Conservation (phyloP, 2,329 filamentous ascomycete species). For the Neopestalotiopsis sp. region DNA sequence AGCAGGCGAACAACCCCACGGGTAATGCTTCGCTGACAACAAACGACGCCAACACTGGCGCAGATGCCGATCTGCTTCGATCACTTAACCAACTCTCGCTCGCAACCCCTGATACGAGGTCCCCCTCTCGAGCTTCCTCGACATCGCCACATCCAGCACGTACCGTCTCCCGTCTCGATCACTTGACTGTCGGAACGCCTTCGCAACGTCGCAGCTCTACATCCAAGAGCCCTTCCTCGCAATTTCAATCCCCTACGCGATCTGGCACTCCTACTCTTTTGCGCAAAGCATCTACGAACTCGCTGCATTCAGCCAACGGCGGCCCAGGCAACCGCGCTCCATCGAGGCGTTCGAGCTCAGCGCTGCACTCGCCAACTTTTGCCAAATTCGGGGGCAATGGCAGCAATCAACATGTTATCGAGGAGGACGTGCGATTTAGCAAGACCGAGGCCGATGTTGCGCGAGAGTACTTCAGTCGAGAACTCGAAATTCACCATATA, state of each 20-base stretch:
- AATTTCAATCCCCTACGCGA: slow-evolving; percentile 42
- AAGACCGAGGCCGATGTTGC: slow-evolving; percentile 65
- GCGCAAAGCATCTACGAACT: slow-evolving; percentile 63
- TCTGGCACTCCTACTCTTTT: slow-evolving; percentile 57
- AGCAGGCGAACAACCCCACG: neutral
- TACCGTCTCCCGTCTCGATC: slow-evolving; percentile 20
- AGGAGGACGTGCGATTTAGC: slow-evolving; percentile 43
- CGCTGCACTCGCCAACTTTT: slow-evolving; percentile 47
- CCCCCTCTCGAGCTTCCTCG: slow-evolving; percentile 38
- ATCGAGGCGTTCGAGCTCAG: slow-evolving; percentile 56
- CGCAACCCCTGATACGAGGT: slow-evolving; percentile 36
- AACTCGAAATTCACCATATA: slow-evolving; percentile 68
- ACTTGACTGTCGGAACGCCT: slow-evolving; percentile 26
- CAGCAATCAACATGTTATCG: slow-evolving; percentile 32
- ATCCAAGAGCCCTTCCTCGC: slow-evolving; percentile 42
- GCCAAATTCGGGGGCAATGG: slow-evolving; percentile 42
- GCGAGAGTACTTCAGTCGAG: slow-evolving; percentile 70
- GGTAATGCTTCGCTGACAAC: neutral
- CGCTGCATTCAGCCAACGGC: slow-evolving; percentile 56
- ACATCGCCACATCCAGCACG: slow-evolving; percentile 40
- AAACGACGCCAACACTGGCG: slow-evolving; percentile 23
- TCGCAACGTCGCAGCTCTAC: neutral
- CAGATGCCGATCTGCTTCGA: slow-evolving; percentile 31
- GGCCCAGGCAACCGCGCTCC: slow-evolving; percentile 42
- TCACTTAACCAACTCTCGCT: slow-evolving; percentile 43